These are phyloP conservation scores for Vinca minor DNA, from an alignment of 257 asterid species.

Conservation along the genomic window DNA sequence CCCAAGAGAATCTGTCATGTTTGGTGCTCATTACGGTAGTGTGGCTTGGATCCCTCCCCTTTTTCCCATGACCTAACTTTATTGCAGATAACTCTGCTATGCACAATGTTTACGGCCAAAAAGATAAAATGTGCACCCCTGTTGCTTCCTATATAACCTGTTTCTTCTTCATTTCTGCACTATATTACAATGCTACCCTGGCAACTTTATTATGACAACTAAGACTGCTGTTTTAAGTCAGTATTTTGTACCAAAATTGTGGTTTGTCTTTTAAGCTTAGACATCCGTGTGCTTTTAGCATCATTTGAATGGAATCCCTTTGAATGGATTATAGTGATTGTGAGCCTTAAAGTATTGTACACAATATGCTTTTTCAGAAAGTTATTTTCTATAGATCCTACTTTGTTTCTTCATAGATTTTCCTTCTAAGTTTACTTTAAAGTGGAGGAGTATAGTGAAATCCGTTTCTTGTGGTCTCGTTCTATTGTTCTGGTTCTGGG, in stretches of 20 bases:
- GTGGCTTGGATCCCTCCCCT: neutral
- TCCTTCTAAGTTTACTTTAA: neutral
- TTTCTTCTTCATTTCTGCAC: neutral
- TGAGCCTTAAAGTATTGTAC: neutral
- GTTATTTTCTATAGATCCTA: neutral
- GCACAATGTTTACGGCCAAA: neutral
- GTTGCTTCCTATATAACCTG: neutral
- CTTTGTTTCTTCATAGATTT: neutral
- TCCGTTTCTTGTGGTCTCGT: neutral
- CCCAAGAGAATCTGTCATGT: neutral
- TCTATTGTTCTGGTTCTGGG: neutral
- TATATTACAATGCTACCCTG: too few species aligned
- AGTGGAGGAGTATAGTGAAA: neutral
- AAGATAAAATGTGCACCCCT: neutral
- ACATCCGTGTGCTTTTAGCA: neutral
- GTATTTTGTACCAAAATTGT: neutral
- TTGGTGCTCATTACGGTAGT: neutral
- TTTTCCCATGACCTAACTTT: neutral
- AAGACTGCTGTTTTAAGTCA: neutral
- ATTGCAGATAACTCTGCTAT: neutral
- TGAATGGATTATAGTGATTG: too few species aligned
- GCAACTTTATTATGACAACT: too few species aligned
- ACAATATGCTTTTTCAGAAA: neutral
- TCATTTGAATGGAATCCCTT: neutral
- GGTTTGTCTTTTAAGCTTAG: too few species aligned